Evolutionary conservation across 148 eudicot genomes (phyloP).

Genomic region (Diospyros kaki): DNA sequence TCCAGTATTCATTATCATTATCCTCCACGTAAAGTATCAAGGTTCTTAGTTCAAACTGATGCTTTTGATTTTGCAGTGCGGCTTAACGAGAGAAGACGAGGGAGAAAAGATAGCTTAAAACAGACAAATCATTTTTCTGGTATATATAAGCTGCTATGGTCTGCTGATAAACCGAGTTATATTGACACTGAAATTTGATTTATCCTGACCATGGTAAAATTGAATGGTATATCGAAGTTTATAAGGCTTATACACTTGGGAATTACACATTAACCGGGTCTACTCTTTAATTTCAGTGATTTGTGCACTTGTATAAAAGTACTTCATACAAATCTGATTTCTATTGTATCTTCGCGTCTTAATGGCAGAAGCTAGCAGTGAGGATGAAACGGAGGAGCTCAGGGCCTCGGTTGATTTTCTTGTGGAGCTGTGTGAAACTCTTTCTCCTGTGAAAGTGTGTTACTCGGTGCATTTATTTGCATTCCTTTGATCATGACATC

Average conservation of each 20-base stretch:
- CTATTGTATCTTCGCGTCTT: neutral
- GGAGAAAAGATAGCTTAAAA: conserved; percentile 24
- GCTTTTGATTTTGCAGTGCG: conserved; percentile 49
- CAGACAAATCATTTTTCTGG: conserved; percentile 30
- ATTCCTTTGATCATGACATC: neutral
- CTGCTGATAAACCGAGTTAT: neutral
- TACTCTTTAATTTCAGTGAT: neutral
- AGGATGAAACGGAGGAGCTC: conserved; percentile 67
- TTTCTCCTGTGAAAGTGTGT: conserved; percentile 38
- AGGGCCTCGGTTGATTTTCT: conserved; percentile 82
- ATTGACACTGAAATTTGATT: neutral
- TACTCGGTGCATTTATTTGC: conserved; percentile 8
- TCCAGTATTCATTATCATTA: neutral
- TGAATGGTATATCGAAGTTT: neutral
- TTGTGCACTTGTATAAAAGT: neutral
- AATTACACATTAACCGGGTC: neutral
- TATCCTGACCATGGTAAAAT: neutral
- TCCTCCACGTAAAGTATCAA: neutral
- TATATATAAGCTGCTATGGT: conserved; percentile 3
- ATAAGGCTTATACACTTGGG: neutral
- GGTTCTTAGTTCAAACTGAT: neutral
- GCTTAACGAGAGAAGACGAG: conserved; percentile 46
- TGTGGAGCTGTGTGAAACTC: conserved; percentile 69
- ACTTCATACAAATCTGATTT: neutral
- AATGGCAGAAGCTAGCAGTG: conserved; percentile 45